These are phyloP conservation scores for Lecanicillium sp. DNA, from an alignment of 2,329 filamentous ascomycete species.

Conservation along the genomic window DNA sequence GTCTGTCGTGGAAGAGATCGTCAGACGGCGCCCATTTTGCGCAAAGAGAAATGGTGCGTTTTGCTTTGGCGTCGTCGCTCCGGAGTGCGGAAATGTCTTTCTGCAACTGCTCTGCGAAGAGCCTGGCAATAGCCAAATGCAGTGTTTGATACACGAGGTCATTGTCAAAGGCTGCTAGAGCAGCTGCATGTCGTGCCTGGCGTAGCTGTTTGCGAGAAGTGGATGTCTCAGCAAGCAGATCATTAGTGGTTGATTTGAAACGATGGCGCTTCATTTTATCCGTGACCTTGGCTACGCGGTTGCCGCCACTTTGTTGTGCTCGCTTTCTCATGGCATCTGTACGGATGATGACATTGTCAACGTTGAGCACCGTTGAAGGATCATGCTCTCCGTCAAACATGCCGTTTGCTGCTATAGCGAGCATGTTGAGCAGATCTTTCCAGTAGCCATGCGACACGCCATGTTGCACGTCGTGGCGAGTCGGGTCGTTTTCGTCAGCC, in stretches of 20 bases:
- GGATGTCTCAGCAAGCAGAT: no score
- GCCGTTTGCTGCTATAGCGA: slow-evolving; percentile 40
- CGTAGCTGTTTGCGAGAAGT: slow-evolving; percentile 26
- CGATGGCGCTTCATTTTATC: no score
- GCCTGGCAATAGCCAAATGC: slow-evolving; percentile 42
- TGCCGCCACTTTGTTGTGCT: no score
- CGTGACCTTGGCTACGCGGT: no score
- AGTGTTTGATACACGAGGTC: slow-evolving; percentile 41
- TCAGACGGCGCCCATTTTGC: slow-evolving; percentile 53
- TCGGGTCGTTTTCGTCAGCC: slow-evolving; percentile 25
- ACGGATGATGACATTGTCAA: slow-evolving; percentile 18
- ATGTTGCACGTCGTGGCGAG: slow-evolving; percentile 32
- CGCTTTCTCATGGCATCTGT: slow-evolving; percentile 11
- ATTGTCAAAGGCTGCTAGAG: slow-evolving; percentile 30
- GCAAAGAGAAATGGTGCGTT: slow-evolving; percentile 42
- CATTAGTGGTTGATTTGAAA: no score
- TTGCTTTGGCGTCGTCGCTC: slow-evolving; percentile 27
- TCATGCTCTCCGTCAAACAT: slow-evolving; percentile 33
- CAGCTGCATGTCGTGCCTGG: slow-evolving; percentile 29
- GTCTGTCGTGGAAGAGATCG: slow-evolving; percentile 46
- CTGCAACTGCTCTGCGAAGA: slow-evolving; percentile 48
- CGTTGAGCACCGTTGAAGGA: slow-evolving; percentile 31
- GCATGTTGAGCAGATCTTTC: slow-evolving; percentile 52
- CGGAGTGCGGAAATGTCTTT: slow-evolving; percentile 34
- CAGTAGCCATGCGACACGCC: slow-evolving; percentile 52